These are phyloP conservation scores for Aurantiochytrium sp. DNA, from an alignment of 108 stramenopile genomes.

Conservation along the genomic window DNA sequence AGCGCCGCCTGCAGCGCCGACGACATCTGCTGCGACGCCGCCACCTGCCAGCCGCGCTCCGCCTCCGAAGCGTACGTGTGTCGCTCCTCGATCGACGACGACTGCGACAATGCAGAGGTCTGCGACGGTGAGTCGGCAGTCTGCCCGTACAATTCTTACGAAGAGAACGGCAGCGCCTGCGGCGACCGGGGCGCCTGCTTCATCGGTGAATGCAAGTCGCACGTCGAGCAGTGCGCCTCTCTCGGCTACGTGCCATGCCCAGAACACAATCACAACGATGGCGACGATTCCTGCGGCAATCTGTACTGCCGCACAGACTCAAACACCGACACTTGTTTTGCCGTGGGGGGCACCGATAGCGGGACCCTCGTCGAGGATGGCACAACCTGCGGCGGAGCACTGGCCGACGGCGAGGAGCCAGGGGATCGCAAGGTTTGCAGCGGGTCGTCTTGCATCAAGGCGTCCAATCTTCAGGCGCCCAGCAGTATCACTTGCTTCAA, in stretches of 20 bases:
- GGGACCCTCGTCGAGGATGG: not conserved
- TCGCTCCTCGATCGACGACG: not conserved
- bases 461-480: not conserved
- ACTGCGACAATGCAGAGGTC: not conserved
- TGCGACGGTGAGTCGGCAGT: not conserved
- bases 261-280: not conserved
- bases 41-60: not conserved
- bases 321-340: not conserved
- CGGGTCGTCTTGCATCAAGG: not conserved
- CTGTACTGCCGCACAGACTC: not conserved
- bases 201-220: not conserved
- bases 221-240: not conserved
- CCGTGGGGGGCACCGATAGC: not conserved
- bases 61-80: not conserved
- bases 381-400: not conserved
- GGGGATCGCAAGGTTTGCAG: not conserved
- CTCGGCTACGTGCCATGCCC: not conserved
- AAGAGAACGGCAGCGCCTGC: not conserved
- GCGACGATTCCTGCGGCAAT: not conserved
- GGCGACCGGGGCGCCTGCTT: not conserved
- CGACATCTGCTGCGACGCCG: not conserved
- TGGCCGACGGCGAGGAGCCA: not conserved
- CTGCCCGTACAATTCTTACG: not conserved
- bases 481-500: slow-evolving; percentile 22
- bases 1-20: not conserved